Evolutionary conservation across 352 stramenopile species (phyloP).

Genomic region (Phytophthora foliorum): DNA sequence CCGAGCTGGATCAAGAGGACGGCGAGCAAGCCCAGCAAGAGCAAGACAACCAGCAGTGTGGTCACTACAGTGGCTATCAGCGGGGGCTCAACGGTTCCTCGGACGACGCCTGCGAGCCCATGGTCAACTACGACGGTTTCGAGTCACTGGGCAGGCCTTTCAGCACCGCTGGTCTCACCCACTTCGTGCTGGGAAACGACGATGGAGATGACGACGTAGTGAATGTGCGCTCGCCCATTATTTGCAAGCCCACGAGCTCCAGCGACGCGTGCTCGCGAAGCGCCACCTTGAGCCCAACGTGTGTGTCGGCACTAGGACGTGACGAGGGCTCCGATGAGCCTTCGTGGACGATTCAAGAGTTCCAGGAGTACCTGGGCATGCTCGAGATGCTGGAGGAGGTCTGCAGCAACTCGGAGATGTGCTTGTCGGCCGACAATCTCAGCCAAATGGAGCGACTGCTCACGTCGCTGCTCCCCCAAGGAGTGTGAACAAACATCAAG

Average conservation of each 20-base stretch:
- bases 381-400: slow-evolving; percentile 51
- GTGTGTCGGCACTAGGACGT: slow-evolving; percentile 27
- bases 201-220: slow-evolving; percentile 43
- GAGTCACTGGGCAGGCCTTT: slow-evolving; percentile 33
- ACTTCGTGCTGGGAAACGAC: slow-evolving; percentile 14
- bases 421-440: slow-evolving; percentile 44
- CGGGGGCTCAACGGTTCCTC: slow-evolving; percentile 17
- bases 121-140: slow-evolving; percentile 52
- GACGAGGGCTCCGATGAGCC: slow-evolving; percentile 17
- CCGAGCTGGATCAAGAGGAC: slow-evolving; percentile 23
- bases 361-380: slow-evolving; percentile 53
- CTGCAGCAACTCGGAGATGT: slow-evolving; percentile 37
- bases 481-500: slow-evolving; percentile 21
- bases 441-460: slow-evolving; percentile 60
- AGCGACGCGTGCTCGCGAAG: slow-evolving; percentile 1
- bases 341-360: slow-evolving; percentile 53
- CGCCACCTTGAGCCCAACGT: slow-evolving; percentile 32
- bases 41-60: slow-evolving; percentile 13
- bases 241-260: slow-evolving; percentile 20
- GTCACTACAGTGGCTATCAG: slow-evolving; percentile 22
- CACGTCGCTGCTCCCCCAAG: slow-evolving; percentile 51
- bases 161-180: slow-evolving; percentile 10
- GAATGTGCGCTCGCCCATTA: slow-evolving; percentile 48
- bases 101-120: slow-evolving; percentile 41
- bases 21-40: slow-evolving; percentile 38